These are phyloP conservation scores for Byssochlamys sp. DNA, from an alignment of 2,329 filamentous ascomycete species.

Conservation along the genomic window DNA sequence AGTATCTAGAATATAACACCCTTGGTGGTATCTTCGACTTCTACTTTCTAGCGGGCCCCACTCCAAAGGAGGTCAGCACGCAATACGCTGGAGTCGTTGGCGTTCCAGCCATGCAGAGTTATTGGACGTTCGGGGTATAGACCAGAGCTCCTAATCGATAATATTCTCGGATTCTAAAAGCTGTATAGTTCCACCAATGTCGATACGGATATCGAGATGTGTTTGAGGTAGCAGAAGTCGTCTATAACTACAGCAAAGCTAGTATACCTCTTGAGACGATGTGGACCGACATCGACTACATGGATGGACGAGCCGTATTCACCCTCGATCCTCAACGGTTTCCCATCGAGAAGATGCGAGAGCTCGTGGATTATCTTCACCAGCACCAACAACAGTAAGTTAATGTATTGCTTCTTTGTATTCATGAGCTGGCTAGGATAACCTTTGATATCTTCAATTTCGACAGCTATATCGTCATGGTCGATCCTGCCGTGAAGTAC, in stretches of 20 bases:
- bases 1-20: constrained; percentile 71
- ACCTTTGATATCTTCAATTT: not conserved
- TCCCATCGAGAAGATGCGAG: constrained; percentile 44
- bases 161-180: not conserved
- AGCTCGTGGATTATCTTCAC: constrained; percentile 59
- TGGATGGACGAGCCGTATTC: constrained; percentile 18
- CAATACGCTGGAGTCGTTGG: constrained; percentile 53
- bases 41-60: constrained; percentile 54
- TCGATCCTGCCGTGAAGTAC: constrained; percentile 48
- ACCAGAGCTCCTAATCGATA: not conserved
- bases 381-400: constrained; percentile 52
- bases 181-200: constrained; percentile 47
- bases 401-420: not conserved
- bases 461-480: constrained; percentile 55
- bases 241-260: constrained; percentile 23
- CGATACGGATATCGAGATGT: constrained; percentile 49
- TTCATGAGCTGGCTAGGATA: not conserved
- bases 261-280: constrained; percentile 25
- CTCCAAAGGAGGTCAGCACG: constrained; percentile 47
- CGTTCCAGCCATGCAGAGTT: constrained; percentile 52
- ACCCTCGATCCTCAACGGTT: constrained; percentile 34
- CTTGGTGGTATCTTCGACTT: constrained; percentile 68
- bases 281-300: constrained; percentile 27
- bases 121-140: constrained; percentile 52
- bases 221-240: constrained; percentile 24